Evolutionary conservation across 169 alveolate species (phyloP), one percentile per base, ranked within the genome.

Genomic region (Cryptosporidium tyzzeri): DNA sequence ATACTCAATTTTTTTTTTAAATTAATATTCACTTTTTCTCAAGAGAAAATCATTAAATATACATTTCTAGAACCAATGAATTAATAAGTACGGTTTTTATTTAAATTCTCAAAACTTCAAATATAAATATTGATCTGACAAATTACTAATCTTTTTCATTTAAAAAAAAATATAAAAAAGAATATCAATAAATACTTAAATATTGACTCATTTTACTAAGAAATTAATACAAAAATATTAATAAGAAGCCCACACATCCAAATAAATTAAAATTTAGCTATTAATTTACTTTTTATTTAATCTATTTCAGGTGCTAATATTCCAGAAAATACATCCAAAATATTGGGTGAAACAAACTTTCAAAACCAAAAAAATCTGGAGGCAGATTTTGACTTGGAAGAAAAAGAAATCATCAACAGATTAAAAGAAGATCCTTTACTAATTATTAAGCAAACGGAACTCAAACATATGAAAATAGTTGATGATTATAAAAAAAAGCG

Each of bases 401-500:
- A 80, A 21, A 65, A 65, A 21, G 89, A 80, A 65, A 59, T 80
- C 8, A 23, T 80, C 6, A 80, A 58, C 10, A 80, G 89, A 80
- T 53, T 80, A 29, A 80, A 23, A 65, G 89, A 80, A 9, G 89
- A 80, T 45, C 89, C 89, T 7, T 29, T 80, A 44, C 29, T 80
- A 44, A 62, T 65, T 2, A 80, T 80, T 62, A 80, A 80, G 51
- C 62, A 48, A 14, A 65, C 45, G 74, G 89, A 80, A 12, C 62
- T 80, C 7, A 80, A 44, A 80, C 89, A 80, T 48, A 80, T 41
- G 41, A 80, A 80, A 31, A 62, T 62, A 10, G 35, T 61, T 65
- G 89, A 65, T 18, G 89, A 65, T 6, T 62, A 29, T 45, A 26
- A 80, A 10, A 80, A 80, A 23, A 80, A 80, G n/a, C 18, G 29